Conservation (phyloP, 192 early-diverging fungal species). For the Cladochytrium replicatum region DNA sequence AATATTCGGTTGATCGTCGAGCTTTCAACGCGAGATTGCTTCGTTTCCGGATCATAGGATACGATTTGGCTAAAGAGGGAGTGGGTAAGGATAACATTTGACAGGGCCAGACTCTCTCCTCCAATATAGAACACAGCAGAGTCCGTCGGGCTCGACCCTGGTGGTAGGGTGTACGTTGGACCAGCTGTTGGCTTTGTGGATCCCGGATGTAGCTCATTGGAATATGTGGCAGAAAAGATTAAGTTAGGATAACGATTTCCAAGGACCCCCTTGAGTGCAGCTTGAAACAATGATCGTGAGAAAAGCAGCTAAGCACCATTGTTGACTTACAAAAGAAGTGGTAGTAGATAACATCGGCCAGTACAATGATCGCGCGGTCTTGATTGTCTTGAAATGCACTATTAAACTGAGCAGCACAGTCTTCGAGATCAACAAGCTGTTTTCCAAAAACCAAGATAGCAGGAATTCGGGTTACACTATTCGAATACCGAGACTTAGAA, state of each 20-base stretch:
- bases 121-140: conserved; percentile 80
- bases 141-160: conserved; percentile 41
- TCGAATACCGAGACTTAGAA: neutral
- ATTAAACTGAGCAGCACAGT: conserved; percentile 41
- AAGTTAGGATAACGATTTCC: neutral
- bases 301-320: neutral
- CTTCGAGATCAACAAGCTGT: conserved; percentile 50
- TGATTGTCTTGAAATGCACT: conserved; percentile 28
- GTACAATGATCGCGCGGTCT: conserved; percentile 44
- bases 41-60: conserved; percentile 58
- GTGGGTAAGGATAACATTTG: conserved; percentile 79
- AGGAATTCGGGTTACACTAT: conserved; percentile 39
- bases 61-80: conserved; percentile 37
- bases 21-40: conserved; percentile 33
- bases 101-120: conserved; percentile 65
- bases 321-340: conserved; percentile 23
- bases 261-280: conserved; percentile 2
- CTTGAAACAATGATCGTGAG: neutral
- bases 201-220: too few species aligned
- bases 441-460: conserved; percentile 83
- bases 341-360: conserved; percentile 68
- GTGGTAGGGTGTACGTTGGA: conserved; percentile 43
- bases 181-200: conserved; percentile 21
- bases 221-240: conserved; percentile 6
- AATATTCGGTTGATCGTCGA: conserved; percentile 22